These are phyloP conservation scores for Silene latifolia DNA, from an alignment of 148 eudicot species.

Conservation along the genomic window DNA sequence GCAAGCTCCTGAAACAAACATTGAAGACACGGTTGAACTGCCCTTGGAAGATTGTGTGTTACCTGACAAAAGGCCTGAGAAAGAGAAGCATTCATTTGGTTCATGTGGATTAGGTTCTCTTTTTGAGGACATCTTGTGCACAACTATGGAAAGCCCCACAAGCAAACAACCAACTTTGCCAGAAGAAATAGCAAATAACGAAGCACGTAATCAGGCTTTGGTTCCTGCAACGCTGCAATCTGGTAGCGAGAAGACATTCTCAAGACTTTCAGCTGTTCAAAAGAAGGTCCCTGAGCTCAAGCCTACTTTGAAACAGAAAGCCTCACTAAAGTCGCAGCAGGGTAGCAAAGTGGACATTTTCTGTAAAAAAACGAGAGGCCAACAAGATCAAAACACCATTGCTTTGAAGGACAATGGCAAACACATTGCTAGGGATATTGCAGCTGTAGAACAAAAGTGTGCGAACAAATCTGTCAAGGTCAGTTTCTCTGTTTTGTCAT, in stretches of 20 bases:
- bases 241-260: constrained; percentile 24
- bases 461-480: constrained; percentile 39
- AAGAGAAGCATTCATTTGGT: constrained; percentile 21
- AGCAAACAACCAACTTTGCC: constrained; percentile 13
- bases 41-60: constrained; percentile 11
- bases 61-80: not conserved
- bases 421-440: constrained; percentile 21
- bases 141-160: constrained; percentile 15
- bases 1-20: constrained; percentile 22
- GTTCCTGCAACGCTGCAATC: constrained; percentile 21
- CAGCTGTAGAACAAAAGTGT: constrained; percentile 34
- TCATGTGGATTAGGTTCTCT: not conserved
- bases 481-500: constrained; percentile 10
- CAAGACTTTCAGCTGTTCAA: constrained; percentile 20
- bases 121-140: not conserved
- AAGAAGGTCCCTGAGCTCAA: constrained; percentile 29
- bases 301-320: constrained; percentile 22
- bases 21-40: constrained; percentile 25
- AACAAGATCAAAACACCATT: constrained; percentile 27
- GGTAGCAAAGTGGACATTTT: constrained; percentile 19
- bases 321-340: constrained; percentile 23
- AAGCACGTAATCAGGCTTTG: constrained; percentile 16
- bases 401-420: constrained; percentile 38
- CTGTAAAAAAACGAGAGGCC: constrained; percentile 21
- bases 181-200: constrained; percentile 8